phyloP scores from a whole-genome alignment of 1,139 yeast genomes.

The Candida anutae region DNA sequence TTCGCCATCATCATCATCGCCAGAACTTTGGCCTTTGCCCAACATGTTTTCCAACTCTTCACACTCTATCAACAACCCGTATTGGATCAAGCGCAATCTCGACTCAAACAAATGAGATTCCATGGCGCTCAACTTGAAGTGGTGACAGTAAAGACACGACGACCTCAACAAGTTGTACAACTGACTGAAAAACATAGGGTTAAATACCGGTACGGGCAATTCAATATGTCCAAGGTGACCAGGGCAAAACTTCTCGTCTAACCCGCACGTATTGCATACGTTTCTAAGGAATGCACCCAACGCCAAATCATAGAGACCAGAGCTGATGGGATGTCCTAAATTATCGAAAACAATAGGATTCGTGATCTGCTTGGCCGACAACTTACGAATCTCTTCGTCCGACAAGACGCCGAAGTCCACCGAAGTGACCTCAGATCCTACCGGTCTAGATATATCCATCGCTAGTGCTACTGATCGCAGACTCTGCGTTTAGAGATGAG shows the following conservation, averaged over 20 bases:
- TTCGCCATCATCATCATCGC: conserved; percentile 28
- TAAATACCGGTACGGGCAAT: conserved; percentile 90
- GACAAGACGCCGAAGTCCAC: conserved; percentile 88
- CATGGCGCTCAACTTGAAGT: conserved; percentile 57
- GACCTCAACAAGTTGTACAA: conserved; percentile 78
- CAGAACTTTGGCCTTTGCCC: conserved; percentile 21
- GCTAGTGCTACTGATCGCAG: conserved; percentile 4
- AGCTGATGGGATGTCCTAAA: conserved; percentile 89
- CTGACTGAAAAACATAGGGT: conserved; percentile 90
- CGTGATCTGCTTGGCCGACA: conserved; percentile 91
- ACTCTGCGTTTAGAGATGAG: background rate
- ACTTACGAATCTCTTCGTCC: conserved; percentile 71
- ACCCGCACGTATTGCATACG: conserved; percentile 91
- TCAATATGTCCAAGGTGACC: conserved; percentile 99
- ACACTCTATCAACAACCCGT: conserved; percentile 79
- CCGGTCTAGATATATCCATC: conserved; percentile 95
- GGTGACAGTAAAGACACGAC: conserved; percentile 85
- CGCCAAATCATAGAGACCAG: conserved; percentile 90
- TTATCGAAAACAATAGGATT: conserved; percentile 93
- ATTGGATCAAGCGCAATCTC: conserved; percentile 74
- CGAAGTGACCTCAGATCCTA: conserved; percentile 86
- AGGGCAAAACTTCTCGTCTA: conserved; percentile 91
- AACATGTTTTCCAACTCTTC: conserved; percentile 61
- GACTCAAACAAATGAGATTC: conserved; percentile 76
- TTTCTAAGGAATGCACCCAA: conserved; percentile 89